These are phyloP conservation scores for Xerocomus spinulosus DNA, from an alignment of 768 basidiomycete genomes.

Conservation along the genomic window DNA sequence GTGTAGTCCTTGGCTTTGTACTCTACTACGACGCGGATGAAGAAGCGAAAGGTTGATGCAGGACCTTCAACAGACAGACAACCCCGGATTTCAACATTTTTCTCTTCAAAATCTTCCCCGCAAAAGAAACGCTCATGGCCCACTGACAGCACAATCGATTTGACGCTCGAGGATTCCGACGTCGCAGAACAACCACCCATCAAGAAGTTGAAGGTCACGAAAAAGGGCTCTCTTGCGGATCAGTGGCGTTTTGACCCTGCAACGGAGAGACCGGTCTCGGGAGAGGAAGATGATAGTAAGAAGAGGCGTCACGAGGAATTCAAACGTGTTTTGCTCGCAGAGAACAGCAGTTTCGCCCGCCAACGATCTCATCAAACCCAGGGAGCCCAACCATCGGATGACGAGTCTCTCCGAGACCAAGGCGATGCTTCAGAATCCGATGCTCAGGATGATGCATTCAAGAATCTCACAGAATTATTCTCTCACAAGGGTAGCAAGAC, in stretches of 20 bases:
- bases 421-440: conserved; percentile 31
- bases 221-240: conserved; percentile 24
- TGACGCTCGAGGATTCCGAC: conserved; percentile 43
- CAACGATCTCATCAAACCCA: conserved; percentile 8
- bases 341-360: conserved; percentile 37
- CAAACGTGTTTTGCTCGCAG: conserved; percentile 48
- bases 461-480: conserved; percentile 46
- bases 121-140: conserved; percentile 29
- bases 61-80: conserved; percentile 22
- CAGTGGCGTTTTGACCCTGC: conserved; percentile 45
- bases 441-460: conserved; percentile 45
- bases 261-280: neutral
- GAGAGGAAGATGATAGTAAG: conserved; percentile 40
- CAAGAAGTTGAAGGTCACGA: conserved; percentile 27
- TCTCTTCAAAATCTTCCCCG: conserved; percentile 21
- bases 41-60: conserved; percentile 17
- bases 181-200: conserved; percentile 21
- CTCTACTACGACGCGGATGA: neutral
- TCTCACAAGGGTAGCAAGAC: conserved; percentile 32
- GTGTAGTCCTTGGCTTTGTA: conserved; percentile 2
- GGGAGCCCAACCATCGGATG: conserved; percentile 17
- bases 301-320: conserved; percentile 44
- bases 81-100: conserved; percentile 41
- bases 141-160: conserved; percentile 42
- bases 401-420: conserved; percentile 23